Evolutionary conservation across 306 rosid genomes (phyloP).

Genomic region (Vicia sativa): DNA sequence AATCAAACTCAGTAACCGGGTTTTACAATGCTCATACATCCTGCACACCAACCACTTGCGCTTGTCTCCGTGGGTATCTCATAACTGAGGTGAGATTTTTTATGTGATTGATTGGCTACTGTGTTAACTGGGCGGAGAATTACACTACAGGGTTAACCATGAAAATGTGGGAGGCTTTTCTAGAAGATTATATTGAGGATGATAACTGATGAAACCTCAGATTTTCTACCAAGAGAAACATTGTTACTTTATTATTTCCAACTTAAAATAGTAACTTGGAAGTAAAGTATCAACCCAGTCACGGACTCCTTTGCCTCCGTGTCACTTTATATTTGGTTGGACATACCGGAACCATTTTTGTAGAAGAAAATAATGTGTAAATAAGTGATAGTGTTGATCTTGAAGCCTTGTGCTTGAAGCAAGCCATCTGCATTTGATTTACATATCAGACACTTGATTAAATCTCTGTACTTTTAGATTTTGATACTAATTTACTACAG

Average conservation of each 20-base stretch:
- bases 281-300: conserved; percentile 26
- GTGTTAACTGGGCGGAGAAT: background rate
- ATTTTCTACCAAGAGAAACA: background rate
- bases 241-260: conserved; percentile 14
- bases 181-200: conserved; percentile 3
- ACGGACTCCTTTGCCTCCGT: background rate
- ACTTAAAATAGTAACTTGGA: background rate
- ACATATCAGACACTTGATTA: background rate
- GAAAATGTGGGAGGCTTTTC: conserved; percentile 2
- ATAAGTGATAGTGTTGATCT: conserved; percentile 20
- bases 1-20: too few relatives aligned
- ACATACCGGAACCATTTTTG: conserved; percentile 18
- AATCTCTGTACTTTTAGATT: background rate
- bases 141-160: background rate
- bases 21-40: too few relatives aligned
- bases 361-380: conserved; percentile 13
- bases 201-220: conserved; percentile 4
- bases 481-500: background rate
- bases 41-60: too few relatives aligned
- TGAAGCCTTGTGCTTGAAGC: background rate
- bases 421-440: conserved; percentile 24
- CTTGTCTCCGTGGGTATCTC: too few relatives aligned
- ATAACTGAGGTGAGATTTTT: conserved; percentile 4
- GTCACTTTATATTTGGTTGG: background rate
- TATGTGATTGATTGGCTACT: conserved; percentile 15